These are phyloP conservation scores for Gremmenia infestans DNA, from an alignment of 2,329 filamentous ascomycete species.

Conservation along the genomic window DNA sequence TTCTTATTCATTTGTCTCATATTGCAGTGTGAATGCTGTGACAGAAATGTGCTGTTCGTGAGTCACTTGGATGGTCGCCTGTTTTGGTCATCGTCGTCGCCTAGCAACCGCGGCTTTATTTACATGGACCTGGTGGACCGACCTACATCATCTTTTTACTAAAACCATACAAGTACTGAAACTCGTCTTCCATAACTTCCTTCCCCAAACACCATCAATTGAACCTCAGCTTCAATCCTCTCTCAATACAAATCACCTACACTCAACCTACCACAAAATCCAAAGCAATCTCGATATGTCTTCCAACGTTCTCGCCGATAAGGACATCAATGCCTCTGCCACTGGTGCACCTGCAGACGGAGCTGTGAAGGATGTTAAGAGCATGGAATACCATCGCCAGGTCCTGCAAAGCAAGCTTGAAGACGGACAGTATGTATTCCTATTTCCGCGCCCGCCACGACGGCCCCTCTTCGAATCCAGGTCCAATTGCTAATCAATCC, in stretches of 20 bases:
- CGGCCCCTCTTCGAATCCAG: neutral
- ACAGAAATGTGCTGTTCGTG: neutral
- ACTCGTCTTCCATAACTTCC: neutral
- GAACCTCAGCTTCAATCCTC: neutral
- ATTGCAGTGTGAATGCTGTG: neutral
- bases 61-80: neutral
- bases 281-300: conserved; percentile 42
- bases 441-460: neutral
- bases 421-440: conserved; percentile 52
- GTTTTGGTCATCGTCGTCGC: too few relatives aligned
- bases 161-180: neutral
- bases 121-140: neutral
- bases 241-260: neutral
- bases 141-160: conserved; percentile 1
- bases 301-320: conserved; percentile 55
- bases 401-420: conserved; percentile 68
- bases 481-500: conserved; percentile 23
- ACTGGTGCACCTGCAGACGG: conserved; percentile 23
- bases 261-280: conserved; percentile 1
- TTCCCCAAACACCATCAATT: neutral
- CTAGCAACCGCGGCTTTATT: neutral
- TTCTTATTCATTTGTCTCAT: neutral
- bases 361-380: conserved; percentile 45
- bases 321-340: conserved; percentile 59
- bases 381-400: conserved; percentile 74